Evolutionary conservation across 2,329 filamentous ascomycete genomes (phyloP), one percentile per base, ranked within the genome.

Genomic region (Ophiostoma piceae): DNA sequence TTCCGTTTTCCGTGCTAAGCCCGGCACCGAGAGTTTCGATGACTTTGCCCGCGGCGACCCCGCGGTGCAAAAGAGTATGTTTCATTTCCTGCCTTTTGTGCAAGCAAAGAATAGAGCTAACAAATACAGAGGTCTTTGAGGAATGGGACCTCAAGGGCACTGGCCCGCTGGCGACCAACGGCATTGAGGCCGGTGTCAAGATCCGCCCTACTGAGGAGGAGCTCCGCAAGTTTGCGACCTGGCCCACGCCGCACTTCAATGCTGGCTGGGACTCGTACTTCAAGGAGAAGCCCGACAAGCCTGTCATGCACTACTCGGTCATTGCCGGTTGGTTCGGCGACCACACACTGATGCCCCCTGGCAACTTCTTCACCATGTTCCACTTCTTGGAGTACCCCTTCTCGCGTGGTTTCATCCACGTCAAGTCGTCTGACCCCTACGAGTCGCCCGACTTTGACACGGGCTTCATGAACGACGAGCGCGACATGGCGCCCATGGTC

Each of bases 331-430:
- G 83, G 83, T 87, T 87, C 41, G 85, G 85, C 39, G 85, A 87
- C 76, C 85, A 87, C 74, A 87, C 86, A 83, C 78, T 87, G 65
- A 84, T 87, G 84, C 90, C 90, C 0, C 85, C 89, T 0, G 90
- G 90, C 74, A 92, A 92, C 73, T 92, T 92, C 84, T 92, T 92
- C 81, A 90, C 87, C 76, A 92, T 92, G 89, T 92, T 92, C 84
- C 89, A 92, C 78, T 92, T 92, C 85, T 78, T 92, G 74, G 88
- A 91, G 80, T 92, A 91, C 75, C 90, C 90, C 0, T 92, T 92
- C 84, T 90, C 88, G 19, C 87, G 90, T 74, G 90, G 90, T 9
- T 87, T 79, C 68, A 91, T 86, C 2, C 88, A 92, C 79, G 91
- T 92, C 77, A 84, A 82, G 71, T 89, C 85, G n/a, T 80, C 90